A percentile compares a stretch with the other conserved stretches of the same genome.
phyloP scores from a whole-genome alignment of 208 protist genomes.

The Leishmania guyanensis region DNA sequence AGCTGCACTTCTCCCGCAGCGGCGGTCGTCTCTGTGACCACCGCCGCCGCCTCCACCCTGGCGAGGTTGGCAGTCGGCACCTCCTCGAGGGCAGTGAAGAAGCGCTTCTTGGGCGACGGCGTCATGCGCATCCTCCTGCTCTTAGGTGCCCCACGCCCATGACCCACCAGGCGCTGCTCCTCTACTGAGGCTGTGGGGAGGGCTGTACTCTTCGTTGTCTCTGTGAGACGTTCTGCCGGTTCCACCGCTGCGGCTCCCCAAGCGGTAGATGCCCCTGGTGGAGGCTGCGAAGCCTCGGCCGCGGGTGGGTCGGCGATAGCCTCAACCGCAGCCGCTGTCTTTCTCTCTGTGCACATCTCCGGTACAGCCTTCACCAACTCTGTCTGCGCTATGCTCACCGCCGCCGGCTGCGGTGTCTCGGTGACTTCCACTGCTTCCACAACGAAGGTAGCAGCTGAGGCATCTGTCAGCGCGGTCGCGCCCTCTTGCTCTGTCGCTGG shows the following conservation, averaged over 20 bases:
- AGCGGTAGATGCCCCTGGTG: not conserved
- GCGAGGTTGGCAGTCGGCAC: not conserved
- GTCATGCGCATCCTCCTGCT: not conserved
- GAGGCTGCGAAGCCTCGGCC: slow-evolving; percentile 1
- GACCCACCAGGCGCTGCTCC: not conserved
- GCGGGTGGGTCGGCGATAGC: slow-evolving; percentile 7
- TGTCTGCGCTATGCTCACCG: not conserved
- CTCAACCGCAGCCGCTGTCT: not conserved
- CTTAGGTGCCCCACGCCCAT: not conserved
- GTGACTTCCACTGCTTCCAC: not conserved
- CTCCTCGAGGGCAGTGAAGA: slow-evolving; percentile 9
- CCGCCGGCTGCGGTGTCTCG: not conserved
- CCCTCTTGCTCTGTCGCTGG: slow-evolving; percentile 2
- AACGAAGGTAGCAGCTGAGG: not conserved
- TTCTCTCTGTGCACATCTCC: not conserved
- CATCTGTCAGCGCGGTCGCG: not conserved
- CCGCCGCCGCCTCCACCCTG: not conserved
- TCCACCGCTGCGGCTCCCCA: not conserved
- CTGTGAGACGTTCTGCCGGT: not conserved
- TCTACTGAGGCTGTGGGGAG: not conserved
- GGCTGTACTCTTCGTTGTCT: not conserved
- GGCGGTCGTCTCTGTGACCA: not conserved
- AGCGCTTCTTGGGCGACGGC: not conserved
- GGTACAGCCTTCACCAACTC: not conserved
- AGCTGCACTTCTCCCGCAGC: not conserved